Base-by-base conservation (phyloP, 176 grass and related monocot species). In the Olyra latifolia region DNA sequence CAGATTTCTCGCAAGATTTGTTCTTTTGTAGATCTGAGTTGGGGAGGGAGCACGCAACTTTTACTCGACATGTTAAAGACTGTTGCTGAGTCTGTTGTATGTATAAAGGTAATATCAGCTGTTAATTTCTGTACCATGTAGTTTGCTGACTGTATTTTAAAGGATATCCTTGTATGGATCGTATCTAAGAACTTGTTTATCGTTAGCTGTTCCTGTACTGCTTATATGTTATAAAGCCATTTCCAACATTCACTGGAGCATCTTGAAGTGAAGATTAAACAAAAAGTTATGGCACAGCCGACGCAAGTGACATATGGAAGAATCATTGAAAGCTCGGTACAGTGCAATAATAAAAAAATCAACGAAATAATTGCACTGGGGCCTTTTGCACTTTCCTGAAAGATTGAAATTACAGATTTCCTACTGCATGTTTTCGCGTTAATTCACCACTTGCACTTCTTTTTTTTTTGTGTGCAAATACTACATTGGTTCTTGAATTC, bases 1-100 rank as follows among this genome's bases (percentile, higher is more conserved):
- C 85, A 97, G 94, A 76, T 91, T 83, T 82, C 79, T 74, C 38
- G 81, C 71, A 97, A 90, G 62, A 84, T 94, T 45, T 86, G 87
- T 80, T 90, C 76, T 63, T 85, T 75, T 52, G 69, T 94, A 14
- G 89, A 94, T 84, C 49, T 89, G 47, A 78, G 67, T 23, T 91
- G 89, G 78, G 84, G 5, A 62, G 89, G 78, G 71, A 85, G 84
- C 80, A 55, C 65, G 42, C 23, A 30, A 4, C 66, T 97, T 85
- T 82, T 94, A 32, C 81, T 88, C 23, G 71, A 71, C 10, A 38
- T 97, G 40, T 48, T 97, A 32, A 74, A 73, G 64, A 64, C 46
- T 38, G 57, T 75, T 46, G 45, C 78, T 46, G 76, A 87, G 14
- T 87, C 82, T 76, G 48, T 83, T 71, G 11, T 62, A 75, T 60